Evolutionary conservation across 202 grass and related monocot genomes (phyloP).

Genomic region (Digitaria exilis): DNA sequence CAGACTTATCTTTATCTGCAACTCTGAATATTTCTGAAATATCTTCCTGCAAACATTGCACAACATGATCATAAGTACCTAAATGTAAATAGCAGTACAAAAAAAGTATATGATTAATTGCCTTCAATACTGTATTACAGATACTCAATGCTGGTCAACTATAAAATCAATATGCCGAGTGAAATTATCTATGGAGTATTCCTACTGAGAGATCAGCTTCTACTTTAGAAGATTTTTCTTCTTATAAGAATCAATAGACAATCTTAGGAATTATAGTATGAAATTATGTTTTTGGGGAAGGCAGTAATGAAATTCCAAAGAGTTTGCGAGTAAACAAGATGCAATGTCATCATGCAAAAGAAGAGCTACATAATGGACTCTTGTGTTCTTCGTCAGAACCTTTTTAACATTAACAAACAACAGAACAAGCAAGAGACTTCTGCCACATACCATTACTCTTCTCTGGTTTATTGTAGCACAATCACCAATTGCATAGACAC

Average conservation of each 20-base stretch:
- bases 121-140: not conserved
- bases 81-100: not conserved
- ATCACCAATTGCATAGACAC: constrained; percentile 92
- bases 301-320: not conserved
- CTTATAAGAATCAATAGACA: not conserved
- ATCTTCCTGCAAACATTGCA: constrained; percentile 76
- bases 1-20: constrained; percentile 95
- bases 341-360: not conserved
- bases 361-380: not conserved
- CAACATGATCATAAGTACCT: constrained; percentile 18
- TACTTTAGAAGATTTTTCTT: not conserved
- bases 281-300: no score
- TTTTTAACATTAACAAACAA: not conserved
- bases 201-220: not conserved
- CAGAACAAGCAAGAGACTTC: not conserved
- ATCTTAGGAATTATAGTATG: no score
- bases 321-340: not conserved
- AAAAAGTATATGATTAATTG: not conserved
- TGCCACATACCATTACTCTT: constrained; percentile 82
- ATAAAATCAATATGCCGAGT: constrained; percentile 2
- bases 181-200: not conserved
- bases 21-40: constrained; percentile 90
- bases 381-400: not conserved
- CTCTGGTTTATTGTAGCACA: constrained; percentile 93
- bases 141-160: not conserved